Evolutionary conservation across 176 grass and related monocot species (phyloP), one percentile per base, ranked within the genome.

Genomic region (Triticum urartu): DNA sequence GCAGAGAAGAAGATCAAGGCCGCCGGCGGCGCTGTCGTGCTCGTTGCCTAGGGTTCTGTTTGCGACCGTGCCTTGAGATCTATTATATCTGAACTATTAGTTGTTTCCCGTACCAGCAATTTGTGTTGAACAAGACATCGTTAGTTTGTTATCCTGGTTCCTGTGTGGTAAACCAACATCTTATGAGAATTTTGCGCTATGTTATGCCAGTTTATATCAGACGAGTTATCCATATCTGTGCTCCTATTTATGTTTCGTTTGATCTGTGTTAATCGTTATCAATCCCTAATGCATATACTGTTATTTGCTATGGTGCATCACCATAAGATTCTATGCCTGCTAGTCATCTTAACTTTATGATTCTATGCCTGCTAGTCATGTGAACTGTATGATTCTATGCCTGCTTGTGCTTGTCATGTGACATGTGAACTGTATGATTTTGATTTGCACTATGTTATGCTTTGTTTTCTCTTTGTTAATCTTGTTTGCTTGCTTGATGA

Each of bases 1-100:
- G 95, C 95, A 33, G 95, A 98, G 77, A 98, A 98, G 95, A 98
- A 98, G 93, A 98, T 98, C 85, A 98, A 98, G 93, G 91, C 89
- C 2, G 87, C 95, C 11, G 95, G 95, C 14, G 95, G 95, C 5
- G 93, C 91, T 2, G 95, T 95, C 34, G 81, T 98, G 67, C 92
- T 98, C 58, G 94, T 89, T 34, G 95, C 95, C 9, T 95, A 91
- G 89, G 87, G 70, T 89, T 80, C 58, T 22, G 78, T 81, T 6
- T 30, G 9, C 50, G n/a, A 52, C 36, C 40, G 13, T 65, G 7
- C 63, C 47, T 84, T 85, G 92, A 80, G 76, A 85, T 88, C 59
- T 83, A 54, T 79, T 89, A 56, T 79, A 59, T 69, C 75, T 86
- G 40, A 82, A 91, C 10, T 71, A 33, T 68, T 88, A 78, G 86